Evolutionary conservation across 805 yeast genomes (phyloP).

Genomic region (Lipomyces starkeyi): DNA sequence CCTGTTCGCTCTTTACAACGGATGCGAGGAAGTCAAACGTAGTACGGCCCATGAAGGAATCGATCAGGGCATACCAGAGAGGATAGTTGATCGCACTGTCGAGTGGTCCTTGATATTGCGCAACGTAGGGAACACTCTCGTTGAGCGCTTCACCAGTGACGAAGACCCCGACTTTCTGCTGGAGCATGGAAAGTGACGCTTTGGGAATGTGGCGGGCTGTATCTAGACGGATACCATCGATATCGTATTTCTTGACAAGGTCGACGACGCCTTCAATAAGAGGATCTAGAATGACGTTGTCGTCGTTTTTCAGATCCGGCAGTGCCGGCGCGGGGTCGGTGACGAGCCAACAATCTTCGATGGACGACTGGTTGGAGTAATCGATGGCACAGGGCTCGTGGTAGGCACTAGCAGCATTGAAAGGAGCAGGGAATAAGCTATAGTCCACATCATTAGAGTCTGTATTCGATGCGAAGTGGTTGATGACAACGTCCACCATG

Average conservation of each 20-base stretch:
- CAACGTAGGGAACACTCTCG: not conserved
- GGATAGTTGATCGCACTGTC: constrained; percentile 24
- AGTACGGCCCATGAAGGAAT: constrained; percentile 1
- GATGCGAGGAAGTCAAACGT: not conserved
- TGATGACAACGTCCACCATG: constrained; percentile 21
- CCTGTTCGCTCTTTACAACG: constrained; percentile 1
- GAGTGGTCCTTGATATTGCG: constrained; percentile 16
- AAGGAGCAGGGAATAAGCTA: constrained; percentile 9
- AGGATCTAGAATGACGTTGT: not conserved
- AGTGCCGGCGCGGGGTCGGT: constrained; percentile 14
- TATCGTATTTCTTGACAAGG: not conserved
- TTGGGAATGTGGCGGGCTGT: constrained; percentile 14
- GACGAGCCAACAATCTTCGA: constrained; percentile 20
- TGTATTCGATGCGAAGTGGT: constrained; percentile 11
- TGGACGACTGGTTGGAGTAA: constrained; percentile 14
- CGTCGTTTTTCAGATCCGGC: constrained; percentile 12
- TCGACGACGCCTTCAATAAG: not conserved
- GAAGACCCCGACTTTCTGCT: constrained; percentile 12
- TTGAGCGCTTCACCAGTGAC: constrained; percentile 18
- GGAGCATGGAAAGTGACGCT: constrained; percentile 5
- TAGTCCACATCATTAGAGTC: constrained; percentile 3
- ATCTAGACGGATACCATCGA: constrained; percentile 25
- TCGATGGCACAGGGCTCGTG: constrained; percentile 18
- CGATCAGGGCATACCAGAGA: not conserved
- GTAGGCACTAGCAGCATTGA: constrained; percentile 9